Evolutionary conservation across 169 alveolate genomes (phyloP).

Genomic region (Pseudocohnilembus persalinus): DNA sequence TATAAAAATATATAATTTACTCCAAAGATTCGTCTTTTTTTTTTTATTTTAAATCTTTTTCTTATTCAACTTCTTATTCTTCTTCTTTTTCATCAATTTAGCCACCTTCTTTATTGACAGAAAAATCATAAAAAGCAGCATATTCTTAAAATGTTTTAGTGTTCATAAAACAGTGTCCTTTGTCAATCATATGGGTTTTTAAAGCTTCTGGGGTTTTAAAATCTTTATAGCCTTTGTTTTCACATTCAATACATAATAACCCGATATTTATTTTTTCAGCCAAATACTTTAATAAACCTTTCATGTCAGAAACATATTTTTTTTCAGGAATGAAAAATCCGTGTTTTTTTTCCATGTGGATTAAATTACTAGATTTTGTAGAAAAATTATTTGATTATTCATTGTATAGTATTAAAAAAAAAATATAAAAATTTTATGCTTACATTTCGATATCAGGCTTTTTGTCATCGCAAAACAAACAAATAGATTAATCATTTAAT

Average conservation of each 20-base stretch:
- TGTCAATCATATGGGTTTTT: constrained; percentile 37
- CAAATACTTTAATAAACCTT: constrained; percentile 30
- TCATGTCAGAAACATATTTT: constrained; percentile 10
- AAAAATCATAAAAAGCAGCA: constrained; percentile 34
- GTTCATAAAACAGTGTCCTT: constrained; percentile 48
- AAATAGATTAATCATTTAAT: constrained; percentile 22
- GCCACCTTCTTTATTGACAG: not conserved
- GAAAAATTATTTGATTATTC: not conserved
- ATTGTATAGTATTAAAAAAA: too few relatives aligned
- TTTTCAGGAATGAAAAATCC: constrained; percentile 44
- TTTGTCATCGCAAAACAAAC: constrained; percentile 43
- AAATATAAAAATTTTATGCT: not conserved
- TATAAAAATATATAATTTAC: too few relatives aligned
- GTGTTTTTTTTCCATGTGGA: constrained; percentile 41
- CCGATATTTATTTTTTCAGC: constrained; percentile 42
- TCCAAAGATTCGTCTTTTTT: too few relatives aligned
- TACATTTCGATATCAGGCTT: constrained; percentile 13
- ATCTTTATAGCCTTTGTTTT: constrained; percentile 8
- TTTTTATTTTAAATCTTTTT: too few relatives aligned
- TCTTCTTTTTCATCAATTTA: not conserved
- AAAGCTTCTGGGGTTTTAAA: constrained; percentile 26
- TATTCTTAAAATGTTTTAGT: constrained; percentile 26
- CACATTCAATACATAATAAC: constrained; percentile 30
- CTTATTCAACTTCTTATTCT: not conserved
- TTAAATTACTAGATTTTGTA: constrained; percentile 5